Percentiles rank a stretch among this genome's conserved stretches.
Conservation (phyloP, 345 rosid species). For the Hypericum perforatum region DNA sequence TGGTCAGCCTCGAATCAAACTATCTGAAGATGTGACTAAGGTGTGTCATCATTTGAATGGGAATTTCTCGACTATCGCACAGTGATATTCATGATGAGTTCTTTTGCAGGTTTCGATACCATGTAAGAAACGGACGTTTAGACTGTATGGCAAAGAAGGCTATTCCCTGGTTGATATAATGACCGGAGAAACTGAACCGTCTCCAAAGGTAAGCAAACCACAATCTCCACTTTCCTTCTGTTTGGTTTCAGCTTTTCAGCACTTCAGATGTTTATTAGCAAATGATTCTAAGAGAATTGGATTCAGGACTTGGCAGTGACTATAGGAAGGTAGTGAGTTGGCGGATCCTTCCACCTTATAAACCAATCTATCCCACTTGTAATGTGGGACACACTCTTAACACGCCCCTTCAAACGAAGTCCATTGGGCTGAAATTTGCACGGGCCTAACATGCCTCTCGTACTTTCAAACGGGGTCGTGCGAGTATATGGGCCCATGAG, state of each 20-base stretch:
- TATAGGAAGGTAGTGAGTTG: too few species aligned
- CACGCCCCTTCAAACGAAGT: too few species aligned
- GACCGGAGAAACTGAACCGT: constrained; percentile 81
- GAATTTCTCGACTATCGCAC: background rate
- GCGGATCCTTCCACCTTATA: too few species aligned
- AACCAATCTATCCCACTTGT: too few species aligned
- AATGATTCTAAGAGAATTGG: background rate
- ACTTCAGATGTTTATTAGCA: background rate
- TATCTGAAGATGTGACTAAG: constrained; percentile 96
- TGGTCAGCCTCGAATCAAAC: constrained; percentile 86
- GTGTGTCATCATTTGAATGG: constrained; percentile 20
- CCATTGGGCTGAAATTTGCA: too few species aligned
- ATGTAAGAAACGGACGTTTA: constrained; percentile 65
- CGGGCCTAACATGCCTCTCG: too few species aligned
- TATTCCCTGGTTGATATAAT: constrained; percentile 87
- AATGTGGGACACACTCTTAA: too few species aligned
- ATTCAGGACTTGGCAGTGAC: too few species aligned
- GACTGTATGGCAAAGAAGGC: constrained; percentile 85
- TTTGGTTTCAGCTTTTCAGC: background rate
- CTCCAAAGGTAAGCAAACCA: constrained; percentile 57
- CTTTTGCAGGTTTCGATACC: constrained; percentile 75
- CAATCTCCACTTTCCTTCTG: background rate
- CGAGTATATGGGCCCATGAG: too few species aligned
- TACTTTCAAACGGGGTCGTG: too few species aligned
- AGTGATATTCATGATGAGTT: constrained; percentile 2